Percentiles rank a stretch among this genome's conserved stretches.
Conservation (phyloP, 2,329 filamentous ascomycete genomes). For the Rutstroemia sp. region DNA sequence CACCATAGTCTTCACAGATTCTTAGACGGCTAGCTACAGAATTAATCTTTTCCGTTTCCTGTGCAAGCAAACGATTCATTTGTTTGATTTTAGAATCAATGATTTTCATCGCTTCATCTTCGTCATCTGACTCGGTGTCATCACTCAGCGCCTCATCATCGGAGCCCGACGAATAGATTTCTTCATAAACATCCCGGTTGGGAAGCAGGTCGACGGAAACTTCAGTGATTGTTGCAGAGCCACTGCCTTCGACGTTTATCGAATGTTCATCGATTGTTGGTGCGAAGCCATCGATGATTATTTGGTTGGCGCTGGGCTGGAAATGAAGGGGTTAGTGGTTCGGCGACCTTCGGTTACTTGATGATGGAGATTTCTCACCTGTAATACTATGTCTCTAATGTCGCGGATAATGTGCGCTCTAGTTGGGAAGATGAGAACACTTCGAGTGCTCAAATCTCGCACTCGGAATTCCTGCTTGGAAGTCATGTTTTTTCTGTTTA, state of each 20-base stretch:
- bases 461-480: constrained; percentile 44
- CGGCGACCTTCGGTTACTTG: background rate
- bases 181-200: constrained; percentile 38
- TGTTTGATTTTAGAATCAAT: constrained; percentile 20
- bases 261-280: constrained; percentile 46
- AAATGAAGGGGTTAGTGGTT: background rate
- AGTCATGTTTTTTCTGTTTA: constrained; percentile 2
- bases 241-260: constrained; percentile 52
- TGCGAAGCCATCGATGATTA: constrained; percentile 47
- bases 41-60: constrained; percentile 28
- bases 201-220: constrained; percentile 52
- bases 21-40: constrained; percentile 21
- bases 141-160: constrained; percentile 28
- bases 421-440: constrained; percentile 55
- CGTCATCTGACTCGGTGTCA: constrained; percentile 24
- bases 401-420: constrained; percentile 54
- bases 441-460: constrained; percentile 49
- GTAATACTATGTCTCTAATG: constrained; percentile 45
- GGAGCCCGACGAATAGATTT: constrained; percentile 30
- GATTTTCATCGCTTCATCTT: constrained; percentile 21
- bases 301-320: constrained; percentile 46
- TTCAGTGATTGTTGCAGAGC: constrained; percentile 52
- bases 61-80: constrained; percentile 15
- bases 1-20: constrained; percentile 24
- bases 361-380: constrained; percentile 6